Evolutionary conservation across 2,329 filamentous ascomycete genomes (phyloP).

Genomic region (Penicillium sp.): DNA sequence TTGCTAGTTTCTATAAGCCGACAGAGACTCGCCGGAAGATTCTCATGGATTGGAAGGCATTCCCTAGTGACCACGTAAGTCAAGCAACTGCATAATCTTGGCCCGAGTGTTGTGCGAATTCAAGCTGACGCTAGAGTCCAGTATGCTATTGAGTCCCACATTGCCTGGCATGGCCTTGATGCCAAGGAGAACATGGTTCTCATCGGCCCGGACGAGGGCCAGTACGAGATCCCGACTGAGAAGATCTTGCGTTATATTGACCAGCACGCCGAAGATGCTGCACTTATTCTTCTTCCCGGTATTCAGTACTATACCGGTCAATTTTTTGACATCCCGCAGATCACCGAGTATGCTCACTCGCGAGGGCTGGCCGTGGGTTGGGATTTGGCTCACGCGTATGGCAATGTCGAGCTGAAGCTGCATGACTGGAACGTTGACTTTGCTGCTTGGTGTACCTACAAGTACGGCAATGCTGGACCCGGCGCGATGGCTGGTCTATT

Average conservation of each 20-base stretch:
- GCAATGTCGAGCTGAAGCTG: slow-evolving; percentile 72
- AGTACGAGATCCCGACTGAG: slow-evolving; percentile 63
- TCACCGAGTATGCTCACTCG: slow-evolving; percentile 70
- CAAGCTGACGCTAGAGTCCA: slow-evolving; percentile 31
- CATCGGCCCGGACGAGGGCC: slow-evolving; percentile 60
- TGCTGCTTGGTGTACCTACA: slow-evolving; percentile 89
- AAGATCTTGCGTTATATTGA: slow-evolving; percentile 71
- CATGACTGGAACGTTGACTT: slow-evolving; percentile 91
- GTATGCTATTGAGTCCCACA: slow-evolving; percentile 80
- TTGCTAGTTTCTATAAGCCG: slow-evolving; percentile 78
- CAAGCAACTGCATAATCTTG: neutral
- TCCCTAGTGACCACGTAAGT: slow-evolving; percentile 75
- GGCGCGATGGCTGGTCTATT: slow-evolving; percentile 76
- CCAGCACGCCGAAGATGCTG: slow-evolving; percentile 66
- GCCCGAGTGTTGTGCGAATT: neutral
- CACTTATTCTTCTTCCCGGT: slow-evolving; percentile 75
- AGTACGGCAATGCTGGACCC: slow-evolving; percentile 83
- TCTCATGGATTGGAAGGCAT: slow-evolving; percentile 80
- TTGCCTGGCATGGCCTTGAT: slow-evolving; percentile 66
- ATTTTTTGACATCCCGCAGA: slow-evolving; percentile 72
- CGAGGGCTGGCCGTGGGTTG: slow-evolving; percentile 72
- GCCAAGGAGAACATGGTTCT: slow-evolving; percentile 67
- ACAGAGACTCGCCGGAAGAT: slow-evolving; percentile 66
- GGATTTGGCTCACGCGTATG: slow-evolving; percentile 82
- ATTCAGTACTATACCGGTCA: slow-evolving; percentile 93